These are phyloP conservation scores for Vaccinium corymbosum DNA, from an alignment of 148 eudicot genomes.

Conservation along the genomic window DNA sequence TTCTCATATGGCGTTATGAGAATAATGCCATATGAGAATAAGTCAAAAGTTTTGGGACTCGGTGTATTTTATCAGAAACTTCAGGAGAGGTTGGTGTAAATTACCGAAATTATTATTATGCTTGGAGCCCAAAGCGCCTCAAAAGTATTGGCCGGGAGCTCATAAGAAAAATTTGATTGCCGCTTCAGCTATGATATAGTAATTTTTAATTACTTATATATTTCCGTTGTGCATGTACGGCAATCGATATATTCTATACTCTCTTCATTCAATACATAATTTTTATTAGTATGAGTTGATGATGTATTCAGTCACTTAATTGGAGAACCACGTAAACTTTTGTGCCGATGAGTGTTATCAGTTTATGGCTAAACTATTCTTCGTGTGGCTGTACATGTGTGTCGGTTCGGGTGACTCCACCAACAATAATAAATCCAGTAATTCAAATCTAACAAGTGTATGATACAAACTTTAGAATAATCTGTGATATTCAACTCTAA, in stretches of 20 bases:
- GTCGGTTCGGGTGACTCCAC: neutral
- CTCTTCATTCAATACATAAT: neutral
- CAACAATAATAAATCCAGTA: neutral
- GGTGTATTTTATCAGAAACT: too few species aligned
- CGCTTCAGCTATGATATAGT: too few species aligned
- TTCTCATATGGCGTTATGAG: too few species aligned
- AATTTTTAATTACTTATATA: too few species aligned
- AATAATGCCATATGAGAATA: too few species aligned
- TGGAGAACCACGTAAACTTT: neutral
- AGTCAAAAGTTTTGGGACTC: too few species aligned
- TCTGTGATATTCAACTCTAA: neutral
- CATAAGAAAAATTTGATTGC: too few species aligned
- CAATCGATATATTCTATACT: neutral
- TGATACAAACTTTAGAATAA: neutral
- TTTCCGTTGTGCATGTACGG: too few species aligned
- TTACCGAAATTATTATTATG: too few species aligned
- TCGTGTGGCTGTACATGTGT: neutral
- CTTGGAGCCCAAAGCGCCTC: too few species aligned
- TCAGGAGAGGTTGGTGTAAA: too few species aligned
- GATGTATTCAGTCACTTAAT: neutral
- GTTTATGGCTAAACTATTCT: neutral
- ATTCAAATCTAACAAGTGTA: neutral
- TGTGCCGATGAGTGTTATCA: neutral
- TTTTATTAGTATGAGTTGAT: neutral
- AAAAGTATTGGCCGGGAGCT: too few species aligned